These are phyloP conservation scores for Incumbomyces delicatus DNA, from an alignment of 2,329 filamentous ascomycete species.

Conservation along the genomic window DNA sequence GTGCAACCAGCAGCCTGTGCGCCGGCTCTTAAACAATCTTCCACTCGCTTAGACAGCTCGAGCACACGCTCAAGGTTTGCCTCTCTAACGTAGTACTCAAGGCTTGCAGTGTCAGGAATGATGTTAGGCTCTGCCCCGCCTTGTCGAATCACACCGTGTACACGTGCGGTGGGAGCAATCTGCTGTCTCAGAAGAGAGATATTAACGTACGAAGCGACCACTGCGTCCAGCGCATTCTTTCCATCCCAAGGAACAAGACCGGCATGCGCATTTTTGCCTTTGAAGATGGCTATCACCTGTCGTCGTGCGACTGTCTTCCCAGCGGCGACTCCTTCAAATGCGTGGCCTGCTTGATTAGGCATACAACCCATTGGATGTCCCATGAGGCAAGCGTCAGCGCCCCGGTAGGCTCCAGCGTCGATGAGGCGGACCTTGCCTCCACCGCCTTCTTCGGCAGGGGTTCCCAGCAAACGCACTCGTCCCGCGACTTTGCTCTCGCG, in stretches of 20 bases:
- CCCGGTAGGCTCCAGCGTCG: conserved; percentile 34
- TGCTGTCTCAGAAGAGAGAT: conserved; percentile 48
- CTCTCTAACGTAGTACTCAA: conserved; percentile 38
- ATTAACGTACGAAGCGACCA: conserved; percentile 38
- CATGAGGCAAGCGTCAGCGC: conserved; percentile 36
- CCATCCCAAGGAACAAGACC: conserved; percentile 50
- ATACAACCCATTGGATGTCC: conserved; percentile 25
- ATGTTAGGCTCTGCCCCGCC: conserved; percentile 48
- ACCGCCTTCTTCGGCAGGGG: conserved; percentile 30
- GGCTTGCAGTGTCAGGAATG: conserved; percentile 43
- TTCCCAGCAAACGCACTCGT: conserved; percentile 28
- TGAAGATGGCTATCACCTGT: conserved; percentile 32
- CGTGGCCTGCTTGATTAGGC: neutral
- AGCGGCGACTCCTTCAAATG: conserved; percentile 9
- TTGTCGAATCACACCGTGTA: conserved; percentile 46
- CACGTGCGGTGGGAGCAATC: conserved; percentile 41
- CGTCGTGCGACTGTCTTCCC: conserved; percentile 27
- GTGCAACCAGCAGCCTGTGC: conserved; percentile 29
- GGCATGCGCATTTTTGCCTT: conserved; percentile 47
- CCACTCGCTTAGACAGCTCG: conserved; percentile 22
- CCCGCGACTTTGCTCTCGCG: conserved; percentile 19
- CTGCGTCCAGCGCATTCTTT: conserved; percentile 50
- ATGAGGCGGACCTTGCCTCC: conserved; percentile 35
- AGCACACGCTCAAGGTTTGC: conserved; percentile 33
- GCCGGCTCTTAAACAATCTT: conserved; percentile 28